A percentile compares a stretch with the other conserved stretches of the same genome.
phyloP scores from a whole-genome alignment of 208 protist genomes.

The Strigomonas oncopelti region DNA sequence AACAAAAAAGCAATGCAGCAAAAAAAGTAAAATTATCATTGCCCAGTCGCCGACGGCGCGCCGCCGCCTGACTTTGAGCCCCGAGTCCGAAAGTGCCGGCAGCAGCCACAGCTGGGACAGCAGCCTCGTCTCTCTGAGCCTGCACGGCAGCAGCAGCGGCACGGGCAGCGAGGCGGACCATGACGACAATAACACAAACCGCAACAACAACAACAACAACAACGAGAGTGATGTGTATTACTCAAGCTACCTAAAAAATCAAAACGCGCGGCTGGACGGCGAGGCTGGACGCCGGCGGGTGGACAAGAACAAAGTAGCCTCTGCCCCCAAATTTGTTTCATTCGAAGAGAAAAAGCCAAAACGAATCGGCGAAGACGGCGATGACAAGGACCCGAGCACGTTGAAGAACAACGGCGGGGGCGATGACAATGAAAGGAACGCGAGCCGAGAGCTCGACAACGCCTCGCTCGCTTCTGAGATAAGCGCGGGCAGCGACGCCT shows the following conservation, averaged over 20 bases:
- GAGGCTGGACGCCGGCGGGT: too few species aligned
- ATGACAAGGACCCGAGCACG: too few species aligned
- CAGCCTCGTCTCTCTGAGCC: not conserved
- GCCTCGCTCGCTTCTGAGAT: not conserved
- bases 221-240: conserved; percentile 26
- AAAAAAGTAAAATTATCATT: too few species aligned
- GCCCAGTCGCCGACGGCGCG: too few species aligned
- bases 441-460: not conserved
- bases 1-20: not conserved
- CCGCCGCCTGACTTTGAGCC: not conserved
- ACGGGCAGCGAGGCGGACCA: not conserved
- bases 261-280: too few species aligned
- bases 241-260: not conserved
- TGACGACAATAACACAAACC: not conserved
- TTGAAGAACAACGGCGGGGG: too few species aligned
- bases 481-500: not conserved
- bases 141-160: not conserved
- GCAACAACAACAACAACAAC: conserved; percentile 20
- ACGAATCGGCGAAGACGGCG: too few species aligned
- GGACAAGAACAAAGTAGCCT: too few species aligned
- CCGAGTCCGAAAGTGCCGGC: not conserved
- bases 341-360: too few species aligned
- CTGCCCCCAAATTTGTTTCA: too few species aligned
- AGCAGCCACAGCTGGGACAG: not conserved
- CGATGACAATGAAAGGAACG: too few species aligned